These are phyloP conservation scores for Lactarius pseudohatsudake DNA, from an alignment of 768 basidiomycete species.

Conservation along the genomic window DNA sequence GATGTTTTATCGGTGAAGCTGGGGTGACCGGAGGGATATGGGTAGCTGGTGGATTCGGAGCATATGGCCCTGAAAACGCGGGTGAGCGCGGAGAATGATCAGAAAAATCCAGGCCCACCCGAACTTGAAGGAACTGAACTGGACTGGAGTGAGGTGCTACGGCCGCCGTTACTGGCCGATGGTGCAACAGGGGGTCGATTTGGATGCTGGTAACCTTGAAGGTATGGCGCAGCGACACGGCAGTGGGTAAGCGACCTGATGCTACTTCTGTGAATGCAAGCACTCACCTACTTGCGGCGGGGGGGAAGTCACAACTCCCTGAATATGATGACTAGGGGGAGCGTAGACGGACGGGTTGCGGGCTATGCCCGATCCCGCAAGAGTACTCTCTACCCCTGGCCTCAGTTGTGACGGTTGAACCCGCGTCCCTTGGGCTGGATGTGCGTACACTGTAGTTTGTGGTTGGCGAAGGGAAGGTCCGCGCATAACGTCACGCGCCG, in stretches of 20 bases:
- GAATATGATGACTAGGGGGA: not conserved
- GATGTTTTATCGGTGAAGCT: not conserved
- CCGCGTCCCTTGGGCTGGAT: not conserved
- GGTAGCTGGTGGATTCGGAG: not conserved
- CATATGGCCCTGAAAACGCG: not conserved
- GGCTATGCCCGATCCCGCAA: not conserved
- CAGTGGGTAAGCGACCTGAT: not conserved
- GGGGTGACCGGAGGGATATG: not conserved
- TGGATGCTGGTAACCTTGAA: not conserved
- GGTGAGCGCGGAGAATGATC: not conserved
- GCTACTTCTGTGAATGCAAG: not conserved
- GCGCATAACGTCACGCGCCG: not conserved
- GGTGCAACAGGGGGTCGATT: not conserved
- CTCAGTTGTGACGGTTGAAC: not conserved
- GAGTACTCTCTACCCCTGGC: not conserved
- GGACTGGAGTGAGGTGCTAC: not conserved
- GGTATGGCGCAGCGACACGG: not conserved
- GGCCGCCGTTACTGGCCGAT: not conserved
- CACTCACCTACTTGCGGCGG: not conserved
- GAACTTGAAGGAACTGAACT: not conserved
- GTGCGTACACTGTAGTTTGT: not conserved
- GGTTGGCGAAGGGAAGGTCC: not conserved
- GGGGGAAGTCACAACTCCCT: not conserved
- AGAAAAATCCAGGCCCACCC: not conserved
- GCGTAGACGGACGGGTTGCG: not conserved